phyloP scores from a whole-genome alignment of 441 rosid genomes.

The Jatropha podagrica region DNA sequence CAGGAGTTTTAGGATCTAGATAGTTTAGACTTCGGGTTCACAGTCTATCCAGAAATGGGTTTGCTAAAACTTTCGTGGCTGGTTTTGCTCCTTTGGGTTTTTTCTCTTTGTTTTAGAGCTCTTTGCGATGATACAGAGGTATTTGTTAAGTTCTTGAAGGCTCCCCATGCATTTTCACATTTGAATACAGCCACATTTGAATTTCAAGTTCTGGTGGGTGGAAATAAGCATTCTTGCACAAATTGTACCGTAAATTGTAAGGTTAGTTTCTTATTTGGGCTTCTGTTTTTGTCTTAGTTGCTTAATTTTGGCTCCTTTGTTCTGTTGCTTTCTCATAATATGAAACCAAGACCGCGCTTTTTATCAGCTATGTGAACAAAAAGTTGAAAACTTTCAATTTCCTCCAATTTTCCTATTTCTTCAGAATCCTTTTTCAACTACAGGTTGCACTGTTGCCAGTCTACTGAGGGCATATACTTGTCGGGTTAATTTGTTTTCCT shows the following conservation, averaged over 20 bases:
- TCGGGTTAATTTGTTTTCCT: not conserved
- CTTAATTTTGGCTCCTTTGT: not conserved
- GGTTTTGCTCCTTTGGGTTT: constrained; percentile 42
- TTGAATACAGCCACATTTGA: constrained; percentile 61
- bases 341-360: not conserved
- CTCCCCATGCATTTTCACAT: constrained; percentile 61
- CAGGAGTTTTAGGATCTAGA: constrained; percentile 24
- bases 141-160: constrained; percentile 64
- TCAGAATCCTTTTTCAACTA: not conserved
- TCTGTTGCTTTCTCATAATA: not conserved
- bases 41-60: constrained; percentile 41
- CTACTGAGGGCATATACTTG: not conserved
- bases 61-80: constrained; percentile 39
- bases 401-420: not conserved
- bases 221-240: constrained; percentile 45
- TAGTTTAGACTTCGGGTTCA: constrained; percentile 17
- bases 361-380: not conserved
- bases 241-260: constrained; percentile 60
- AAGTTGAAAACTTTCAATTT: not conserved
- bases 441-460: not conserved
- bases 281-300: not conserved
- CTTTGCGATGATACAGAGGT: constrained; percentile 45
- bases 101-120: constrained; percentile 33
- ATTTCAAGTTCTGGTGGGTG: constrained; percentile 55
- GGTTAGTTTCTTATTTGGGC: constrained; percentile 36